These are phyloP conservation scores for Fusarium veterinarium DNA, from an alignment of 2,329 filamentous ascomycete species.

Conservation along the genomic window DNA sequence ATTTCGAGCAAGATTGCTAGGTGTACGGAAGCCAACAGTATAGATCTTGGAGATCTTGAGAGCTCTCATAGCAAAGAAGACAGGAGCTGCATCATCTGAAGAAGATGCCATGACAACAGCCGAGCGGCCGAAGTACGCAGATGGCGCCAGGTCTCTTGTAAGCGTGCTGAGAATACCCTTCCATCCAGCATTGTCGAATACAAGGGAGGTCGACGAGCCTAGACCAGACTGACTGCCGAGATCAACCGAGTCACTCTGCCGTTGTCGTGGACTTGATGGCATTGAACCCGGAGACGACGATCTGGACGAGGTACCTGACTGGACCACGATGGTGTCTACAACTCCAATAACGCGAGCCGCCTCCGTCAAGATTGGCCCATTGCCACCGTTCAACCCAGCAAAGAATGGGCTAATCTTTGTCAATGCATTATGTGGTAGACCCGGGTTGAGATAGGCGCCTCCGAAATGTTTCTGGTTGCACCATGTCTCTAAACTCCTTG, in stretches of 20 bases:
- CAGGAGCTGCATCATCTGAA: slow-evolving; percentile 80
- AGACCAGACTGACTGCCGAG: slow-evolving; percentile 50
- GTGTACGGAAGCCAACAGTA: slow-evolving; percentile 82
- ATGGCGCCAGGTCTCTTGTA: slow-evolving; percentile 83
- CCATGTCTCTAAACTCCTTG: slow-evolving; percentile 75
- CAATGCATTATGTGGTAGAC: slow-evolving; percentile 70
- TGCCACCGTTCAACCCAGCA: slow-evolving; percentile 60
- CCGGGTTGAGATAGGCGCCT: slow-evolving; percentile 83
- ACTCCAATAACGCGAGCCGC: slow-evolving; percentile 83
- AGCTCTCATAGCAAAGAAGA: slow-evolving; percentile 81
- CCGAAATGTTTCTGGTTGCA: slow-evolving; percentile 81
- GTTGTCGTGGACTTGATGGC: slow-evolving; percentile 60
- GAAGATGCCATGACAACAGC: slow-evolving; percentile 80
- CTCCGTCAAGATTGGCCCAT: slow-evolving; percentile 73
- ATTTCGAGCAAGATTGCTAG: slow-evolving; percentile 69
- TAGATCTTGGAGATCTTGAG: slow-evolving; percentile 83
- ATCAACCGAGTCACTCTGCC: slow-evolving; percentile 44
- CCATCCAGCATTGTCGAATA: slow-evolving; percentile 87
- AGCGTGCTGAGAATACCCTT: slow-evolving; percentile 86
- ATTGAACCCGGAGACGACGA: slow-evolving; percentile 60
- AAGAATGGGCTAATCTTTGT: slow-evolving; percentile 67
- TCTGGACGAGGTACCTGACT: slow-evolving; percentile 55
- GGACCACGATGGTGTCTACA: slow-evolving; percentile 82
- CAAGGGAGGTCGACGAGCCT: slow-evolving; percentile 65
- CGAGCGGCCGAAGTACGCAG: slow-evolving; percentile 80